phyloP scores from a whole-genome alignment of 257 asterid genomes.

The Ophiorrhiza pumila region DNA sequence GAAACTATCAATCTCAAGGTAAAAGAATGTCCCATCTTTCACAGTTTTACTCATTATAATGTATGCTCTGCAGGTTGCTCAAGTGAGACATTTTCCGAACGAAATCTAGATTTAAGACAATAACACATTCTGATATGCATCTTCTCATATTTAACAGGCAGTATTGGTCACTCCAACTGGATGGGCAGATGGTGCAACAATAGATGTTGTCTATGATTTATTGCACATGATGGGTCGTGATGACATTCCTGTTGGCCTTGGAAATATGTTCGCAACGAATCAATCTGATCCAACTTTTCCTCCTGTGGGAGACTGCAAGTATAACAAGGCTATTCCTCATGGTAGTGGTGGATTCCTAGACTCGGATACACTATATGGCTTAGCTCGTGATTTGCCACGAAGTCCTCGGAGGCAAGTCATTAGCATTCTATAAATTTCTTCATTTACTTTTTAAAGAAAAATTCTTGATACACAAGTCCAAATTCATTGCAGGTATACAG shows the following conservation, averaged over 20 bases:
- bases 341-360: slow-evolving; percentile 84
- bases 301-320: slow-evolving; percentile 76
- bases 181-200: slow-evolving; percentile 88
- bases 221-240: slow-evolving; percentile 97
- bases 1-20: slow-evolving; percentile 79
- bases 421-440: neutral
- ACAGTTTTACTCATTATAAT: neutral
- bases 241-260: slow-evolving; percentile 78
- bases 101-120: neutral
- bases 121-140: slow-evolving; percentile 3
- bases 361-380: slow-evolving; percentile 79
- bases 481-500: slow-evolving; percentile 52
- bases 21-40: neutral
- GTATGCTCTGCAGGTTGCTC: neutral
- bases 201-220: slow-evolving; percentile 71
- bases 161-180: slow-evolving; percentile 74
- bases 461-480: neutral
- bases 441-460: neutral
- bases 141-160: slow-evolving; percentile 41
- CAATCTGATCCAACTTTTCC: slow-evolving; percentile 47
- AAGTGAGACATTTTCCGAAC: neutral
- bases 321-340: slow-evolving; percentile 65
- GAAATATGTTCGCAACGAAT: slow-evolving; percentile 58
- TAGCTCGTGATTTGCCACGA: slow-evolving; percentile 73
- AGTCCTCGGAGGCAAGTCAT: slow-evolving; percentile 65